phyloP scores from a whole-genome alignment of 176 grass and related monocot species.

The Juncus inflexus region DNA sequence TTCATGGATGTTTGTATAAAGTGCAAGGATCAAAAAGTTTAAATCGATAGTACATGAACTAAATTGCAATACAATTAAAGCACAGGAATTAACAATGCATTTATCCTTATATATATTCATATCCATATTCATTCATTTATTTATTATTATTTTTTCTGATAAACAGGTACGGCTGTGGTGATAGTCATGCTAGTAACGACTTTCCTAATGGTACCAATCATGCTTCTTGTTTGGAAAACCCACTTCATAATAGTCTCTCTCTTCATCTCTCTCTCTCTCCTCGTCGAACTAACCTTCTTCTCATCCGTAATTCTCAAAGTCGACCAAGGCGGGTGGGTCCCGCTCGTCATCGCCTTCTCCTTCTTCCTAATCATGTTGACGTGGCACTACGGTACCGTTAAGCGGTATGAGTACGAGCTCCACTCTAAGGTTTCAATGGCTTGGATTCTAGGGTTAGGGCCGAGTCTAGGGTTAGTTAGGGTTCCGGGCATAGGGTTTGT shows the following conservation, averaged over 20 bases:
- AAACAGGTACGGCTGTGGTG: slow-evolving; percentile 79
- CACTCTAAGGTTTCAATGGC: slow-evolving; percentile 90
- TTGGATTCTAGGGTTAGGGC: slow-evolving; percentile 71
- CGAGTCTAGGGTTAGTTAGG: slow-evolving; percentile 69
- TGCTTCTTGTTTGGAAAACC: slow-evolving; percentile 79
- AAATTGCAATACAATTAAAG: too few species aligned
- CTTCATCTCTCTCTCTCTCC: slow-evolving; percentile 51
- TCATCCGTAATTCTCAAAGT: slow-evolving; percentile 56
- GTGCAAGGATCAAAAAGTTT: too few species aligned
- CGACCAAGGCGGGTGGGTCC: slow-evolving; percentile 74
- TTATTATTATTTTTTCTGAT: too few species aligned
- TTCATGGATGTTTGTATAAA: too few species aligned
- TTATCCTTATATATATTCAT: too few species aligned
- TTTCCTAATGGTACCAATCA: slow-evolving; percentile 71
- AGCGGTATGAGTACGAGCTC: slow-evolving; percentile 67
- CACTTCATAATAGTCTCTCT: slow-evolving; percentile 62
- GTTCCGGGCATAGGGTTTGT: slow-evolving; percentile 80
- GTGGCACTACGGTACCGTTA: slow-evolving; percentile 70
- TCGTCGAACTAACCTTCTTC: slow-evolving; percentile 62
- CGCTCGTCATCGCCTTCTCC: slow-evolving; percentile 42
- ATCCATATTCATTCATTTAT: too few species aligned
- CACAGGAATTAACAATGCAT: too few species aligned
- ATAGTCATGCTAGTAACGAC: slow-evolving; percentile 87
- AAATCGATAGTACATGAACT: too few species aligned
- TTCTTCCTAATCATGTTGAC: slow-evolving; percentile 71